These are phyloP conservation scores for Petrea volubilis DNA, from an alignment of 257 asterid species.

Conservation along the genomic window DNA sequence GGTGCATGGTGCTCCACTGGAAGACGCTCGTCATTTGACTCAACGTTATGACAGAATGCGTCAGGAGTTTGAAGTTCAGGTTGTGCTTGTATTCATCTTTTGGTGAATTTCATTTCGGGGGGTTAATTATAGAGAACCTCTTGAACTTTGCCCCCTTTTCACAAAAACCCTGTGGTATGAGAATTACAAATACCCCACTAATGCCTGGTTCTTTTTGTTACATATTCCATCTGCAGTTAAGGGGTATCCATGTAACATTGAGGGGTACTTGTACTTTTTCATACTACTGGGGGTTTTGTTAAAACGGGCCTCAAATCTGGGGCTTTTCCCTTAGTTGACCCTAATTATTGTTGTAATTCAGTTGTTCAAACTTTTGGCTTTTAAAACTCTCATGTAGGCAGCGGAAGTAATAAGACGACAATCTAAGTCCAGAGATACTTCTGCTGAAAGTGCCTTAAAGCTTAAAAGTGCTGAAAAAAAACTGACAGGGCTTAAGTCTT, in stretches of 20 bases:
- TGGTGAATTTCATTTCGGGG: not conserved
- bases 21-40: constrained; percentile 95
- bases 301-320: too few species aligned
- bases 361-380: constrained; percentile 12
- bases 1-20: constrained; percentile 83
- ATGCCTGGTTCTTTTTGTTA: too few species aligned
- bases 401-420: constrained; percentile 86
- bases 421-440: constrained; percentile 80
- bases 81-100: constrained; percentile 24
- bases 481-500: constrained; percentile 70
- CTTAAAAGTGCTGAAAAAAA: constrained; percentile 78
- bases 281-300: too few species aligned
- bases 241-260: too few species aligned
- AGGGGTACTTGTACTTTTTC: too few species aligned
- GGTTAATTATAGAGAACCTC: constrained; percentile 9
- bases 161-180: too few species aligned
- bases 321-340: too few species aligned
- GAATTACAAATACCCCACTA: too few species aligned
- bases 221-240: too few species aligned
- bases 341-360: too few species aligned
- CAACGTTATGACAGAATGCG: constrained; percentile 80
- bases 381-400: constrained; percentile 44
- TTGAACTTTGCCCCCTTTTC: too few species aligned
- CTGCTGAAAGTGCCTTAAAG: constrained; percentile 67
- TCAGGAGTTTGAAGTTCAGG: constrained; percentile 92